phyloP scores from a whole-genome alignment of 208 protist genomes.

The Leishmania mexicana region DNA sequence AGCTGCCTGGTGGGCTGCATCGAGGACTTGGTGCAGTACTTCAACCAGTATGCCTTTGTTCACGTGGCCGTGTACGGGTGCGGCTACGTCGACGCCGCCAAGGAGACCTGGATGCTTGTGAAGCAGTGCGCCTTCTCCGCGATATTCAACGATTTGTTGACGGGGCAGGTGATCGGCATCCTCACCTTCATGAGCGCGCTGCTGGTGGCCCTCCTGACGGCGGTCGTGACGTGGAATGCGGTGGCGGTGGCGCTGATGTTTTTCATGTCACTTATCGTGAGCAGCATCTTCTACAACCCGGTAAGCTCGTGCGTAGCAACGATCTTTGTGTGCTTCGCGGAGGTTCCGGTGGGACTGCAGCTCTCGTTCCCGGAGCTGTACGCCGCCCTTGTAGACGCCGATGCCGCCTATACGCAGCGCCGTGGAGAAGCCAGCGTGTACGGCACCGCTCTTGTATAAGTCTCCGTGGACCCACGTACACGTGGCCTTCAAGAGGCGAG shows the following conservation, averaged over 20 bases:
- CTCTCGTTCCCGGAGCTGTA: constrained; percentile 70
- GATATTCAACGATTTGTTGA: constrained; percentile 83
- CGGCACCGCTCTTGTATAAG: constrained; percentile 17
- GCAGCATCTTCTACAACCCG: constrained; percentile 46
- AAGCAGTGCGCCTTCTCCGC: constrained; percentile 71
- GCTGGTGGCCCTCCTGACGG: constrained; percentile 30
- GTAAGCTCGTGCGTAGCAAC: constrained; percentile 68
- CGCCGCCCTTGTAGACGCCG: constrained; percentile 37
- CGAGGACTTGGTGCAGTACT: constrained; percentile 72
- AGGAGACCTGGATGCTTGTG: constrained; percentile 66
- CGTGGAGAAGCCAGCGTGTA: constrained; percentile 9
- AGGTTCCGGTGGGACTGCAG: constrained; percentile 67
- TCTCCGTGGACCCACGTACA: not conserved
- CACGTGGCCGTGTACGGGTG: constrained; percentile 91
- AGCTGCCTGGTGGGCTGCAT: constrained; percentile 59
- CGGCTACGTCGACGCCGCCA: constrained; percentile 78
- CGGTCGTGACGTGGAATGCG: constrained; percentile 26
- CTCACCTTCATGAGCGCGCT: constrained; percentile 37
- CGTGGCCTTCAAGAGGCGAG: not conserved
- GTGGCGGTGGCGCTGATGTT: constrained; percentile 31
- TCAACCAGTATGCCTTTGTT: constrained; percentile 91
- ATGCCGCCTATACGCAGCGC: constrained; percentile 38
- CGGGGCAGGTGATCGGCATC: constrained; percentile 39
- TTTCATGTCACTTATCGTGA: constrained; percentile 56
- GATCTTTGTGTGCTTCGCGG: constrained; percentile 88